Evolutionary conservation across 768 basidiomycete species (phyloP), one percentile per base, ranked within the genome.

Genomic region (Suillus decipiens): DNA sequence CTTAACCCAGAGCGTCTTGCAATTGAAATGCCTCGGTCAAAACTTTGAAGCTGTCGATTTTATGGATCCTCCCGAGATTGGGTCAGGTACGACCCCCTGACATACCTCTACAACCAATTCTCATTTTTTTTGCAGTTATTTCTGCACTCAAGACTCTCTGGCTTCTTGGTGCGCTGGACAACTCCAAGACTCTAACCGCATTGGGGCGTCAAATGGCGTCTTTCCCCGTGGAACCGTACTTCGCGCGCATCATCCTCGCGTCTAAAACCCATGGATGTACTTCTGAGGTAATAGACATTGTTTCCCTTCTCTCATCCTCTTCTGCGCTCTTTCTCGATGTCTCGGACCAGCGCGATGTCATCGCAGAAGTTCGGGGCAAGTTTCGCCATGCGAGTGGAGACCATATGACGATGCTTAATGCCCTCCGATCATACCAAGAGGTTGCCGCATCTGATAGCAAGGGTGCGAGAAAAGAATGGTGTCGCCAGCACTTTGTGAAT

Each of bases 201-300:
- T 74, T 90, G 5, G 97, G 97, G 2, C 84, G 86, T 5, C 78
- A 87, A 65, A 98, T 99, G 92, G 89, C 95, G 3, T 71, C 79
- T n/a, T 93, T 96, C 71, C 97, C 97, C 2, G 84, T 97, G n/a
- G 95, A 98, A 67, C 95, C 96, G 1, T 78, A 86, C 37, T 84
- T 88, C 61, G 86, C 95, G 0, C 87, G 93, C 36, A 84, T 90
- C 47, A 77, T 99, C 37, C 78, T 99, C 60, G 90, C 91, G 15
- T 92, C 96, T 1, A 83, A 85, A 70, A 82, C 84, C 22, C 78
- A 88, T 60, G 84, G 82, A 1, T 98, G 94, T 77, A 86, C 90
- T 0, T 71, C 79, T 19, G 94, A 96, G 74, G 81, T 96, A 43
- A 79, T 98, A 67, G 87, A 91, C 68, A 90, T 99, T 68, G 80